These are phyloP conservation scores for Phialophora tarda DNA, from an alignment of 2,329 filamentous ascomycete genomes.

Conservation along the genomic window DNA sequence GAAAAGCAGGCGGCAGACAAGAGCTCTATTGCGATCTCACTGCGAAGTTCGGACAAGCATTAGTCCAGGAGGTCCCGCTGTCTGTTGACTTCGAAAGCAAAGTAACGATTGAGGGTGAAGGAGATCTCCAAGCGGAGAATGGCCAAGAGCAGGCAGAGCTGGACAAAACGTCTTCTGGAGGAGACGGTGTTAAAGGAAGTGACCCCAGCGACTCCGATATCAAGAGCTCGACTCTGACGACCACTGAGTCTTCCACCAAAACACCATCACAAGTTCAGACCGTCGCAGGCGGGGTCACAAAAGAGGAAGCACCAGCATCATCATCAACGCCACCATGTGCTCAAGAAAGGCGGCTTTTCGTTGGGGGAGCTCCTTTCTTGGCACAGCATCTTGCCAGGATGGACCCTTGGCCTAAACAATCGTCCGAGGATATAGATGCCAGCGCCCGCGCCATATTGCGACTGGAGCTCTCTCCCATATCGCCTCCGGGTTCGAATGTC, in stretches of 20 bases:
- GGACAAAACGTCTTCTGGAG: not conserved
- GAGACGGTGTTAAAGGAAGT: not conserved
- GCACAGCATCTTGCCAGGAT: conserved; percentile 24
- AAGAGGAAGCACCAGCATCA: not conserved
- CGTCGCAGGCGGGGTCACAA: not conserved
- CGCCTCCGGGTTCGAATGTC: conserved; percentile 5
- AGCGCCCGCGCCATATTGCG: conserved; percentile 20
- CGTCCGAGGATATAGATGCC: conserved; percentile 7
- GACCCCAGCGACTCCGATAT: not conserved
- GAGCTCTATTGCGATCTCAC: conserved; percentile 22
- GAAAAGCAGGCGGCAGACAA: conserved; percentile 1
- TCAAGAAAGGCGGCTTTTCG: conserved; percentile 5
- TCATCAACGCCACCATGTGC: not conserved
- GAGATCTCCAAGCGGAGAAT: not conserved
- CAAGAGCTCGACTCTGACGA: not conserved
- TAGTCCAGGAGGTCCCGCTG: conserved; percentile 13
- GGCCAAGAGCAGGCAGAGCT: not conserved
- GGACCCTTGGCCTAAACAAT: conserved; percentile 14
- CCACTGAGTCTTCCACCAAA: not conserved
- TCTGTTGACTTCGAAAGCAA: not conserved
- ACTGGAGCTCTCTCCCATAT: conserved; percentile 22
- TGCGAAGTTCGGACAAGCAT: conserved; percentile 26
- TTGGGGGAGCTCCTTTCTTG: conserved; percentile 20
- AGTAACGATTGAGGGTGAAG: not conserved
- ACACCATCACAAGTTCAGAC: not conserved